A percentile compares a stretch with the other conserved stretches of the same genome.
Conservation (phyloP, 495 filamentous ascomycete genomes). For the Corynascus novoguineensis region DNA sequence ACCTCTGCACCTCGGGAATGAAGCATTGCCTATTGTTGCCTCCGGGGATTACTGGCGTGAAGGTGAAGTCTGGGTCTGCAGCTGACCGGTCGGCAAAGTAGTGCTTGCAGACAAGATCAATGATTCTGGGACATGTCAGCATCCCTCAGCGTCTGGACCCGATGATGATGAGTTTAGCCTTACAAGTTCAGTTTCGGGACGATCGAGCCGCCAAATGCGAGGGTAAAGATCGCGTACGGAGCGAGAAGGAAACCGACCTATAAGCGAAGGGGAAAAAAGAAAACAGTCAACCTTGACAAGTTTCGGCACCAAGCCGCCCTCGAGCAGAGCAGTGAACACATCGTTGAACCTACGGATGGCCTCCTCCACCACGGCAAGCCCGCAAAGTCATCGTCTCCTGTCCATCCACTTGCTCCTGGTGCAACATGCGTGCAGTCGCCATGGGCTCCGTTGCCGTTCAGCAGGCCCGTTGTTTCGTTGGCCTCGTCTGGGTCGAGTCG, state of each 20-base stretch:
- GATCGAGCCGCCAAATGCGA: constrained; percentile 76
- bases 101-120: constrained; percentile 71
- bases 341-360: constrained; percentile 59
- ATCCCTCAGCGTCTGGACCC: neutral
- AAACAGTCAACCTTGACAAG: neutral
- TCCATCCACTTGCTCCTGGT: constrained; percentile 29
- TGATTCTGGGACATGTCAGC: constrained; percentile 49
- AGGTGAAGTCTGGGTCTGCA: constrained; percentile 53
- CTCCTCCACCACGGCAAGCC: constrained; percentile 63
- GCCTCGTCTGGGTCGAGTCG: constrained; percentile 14
- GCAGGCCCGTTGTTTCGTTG: constrained; percentile 40
- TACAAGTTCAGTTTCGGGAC: constrained; percentile 74
- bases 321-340: neutral
- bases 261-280: no score
- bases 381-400: constrained; percentile 53
- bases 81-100: constrained; percentile 61
- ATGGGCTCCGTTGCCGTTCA: constrained; percentile 12
- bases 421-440: constrained; percentile 6
- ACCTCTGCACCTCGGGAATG: constrained; percentile 61
- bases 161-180: constrained; percentile 8
- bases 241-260: constrained; percentile 82
- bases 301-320: neutral
- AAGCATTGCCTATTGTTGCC: constrained; percentile 65
- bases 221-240: constrained; percentile 67
- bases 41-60: constrained; percentile 60